Base-by-base conservation (phyloP, 495 filamentous ascomycete genomes). In the Stereocaulon alpinum region DNA sequence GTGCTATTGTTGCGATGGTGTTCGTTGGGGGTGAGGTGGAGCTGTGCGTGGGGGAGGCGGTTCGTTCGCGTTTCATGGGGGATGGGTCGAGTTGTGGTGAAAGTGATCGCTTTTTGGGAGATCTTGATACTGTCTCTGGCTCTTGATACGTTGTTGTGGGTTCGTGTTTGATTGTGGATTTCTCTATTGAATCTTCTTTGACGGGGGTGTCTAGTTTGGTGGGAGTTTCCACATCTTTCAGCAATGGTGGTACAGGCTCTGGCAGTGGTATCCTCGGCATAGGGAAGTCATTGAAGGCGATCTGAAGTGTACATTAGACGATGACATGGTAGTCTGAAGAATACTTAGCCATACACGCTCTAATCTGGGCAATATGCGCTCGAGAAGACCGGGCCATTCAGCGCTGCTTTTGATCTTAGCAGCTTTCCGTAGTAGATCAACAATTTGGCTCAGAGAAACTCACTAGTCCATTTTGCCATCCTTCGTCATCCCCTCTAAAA, bases 401-500 rank as follows among this genome's bases (percentile, higher is more conserved):
- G 74, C 71, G 64, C 81, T 84, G 50, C 6, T 64, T 59, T 41
- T 29, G 54, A 60, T 56, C 69, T 77, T 61, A 74, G 67, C 60
- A 57, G 45, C 40, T 52, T 18, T 61, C 48, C 5, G 20, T 27
- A 34, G 12, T 15, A 15, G 4, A 18, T 6, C 17, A n/a, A 27
- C 11, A 22, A 14, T 9, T 40, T 29, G 3, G 24, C 12, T 22
- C 24, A 3, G 6, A 42, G 49, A 49, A 63, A 68, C 76, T 71
- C 80, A 91, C 88, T 80, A 76, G 62, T 88, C 82, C 70, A 92
- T 82, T 27, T 76, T 71, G 44, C 83, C 83, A 70, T 86, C 85
- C 63, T 78, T 74, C 63, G 86, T 84, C 70, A 82, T 77, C 62
- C 67, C 71, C 64, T 76, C 74, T 48, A 93, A 74, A 63, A 86